Evolutionary conservation across 1,139 yeast species (phyloP), one percentile per base, ranked within the genome.

Genomic region (Chernovozyma aurita): DNA sequence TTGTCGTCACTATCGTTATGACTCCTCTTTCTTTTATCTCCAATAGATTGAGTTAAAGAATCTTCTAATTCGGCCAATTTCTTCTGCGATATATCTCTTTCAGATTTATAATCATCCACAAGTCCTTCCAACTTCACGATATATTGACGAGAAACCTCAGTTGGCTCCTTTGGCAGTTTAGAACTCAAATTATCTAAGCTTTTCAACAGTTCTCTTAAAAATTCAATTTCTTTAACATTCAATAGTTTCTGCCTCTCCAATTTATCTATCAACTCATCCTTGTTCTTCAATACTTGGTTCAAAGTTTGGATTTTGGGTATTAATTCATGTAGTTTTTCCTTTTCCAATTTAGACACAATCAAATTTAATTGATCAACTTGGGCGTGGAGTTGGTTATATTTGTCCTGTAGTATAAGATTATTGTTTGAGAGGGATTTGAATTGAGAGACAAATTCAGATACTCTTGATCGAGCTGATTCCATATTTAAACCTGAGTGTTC

Each of bases 191-290:
- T 50, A 40, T 68, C 71, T 38, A 62, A 42, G 40, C 58, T 59
- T 31, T 59, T 57, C 35, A 69, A 48, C 53, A 60, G 65, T 30
- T 66, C 70, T 42, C 87, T 63, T 38, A 85, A 59, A 40, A 79
- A 70, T 37, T 68, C 75, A 21, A 80, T 72, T 50, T 85, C 94
- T 43, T 76, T 77, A n/a, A 59, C 48, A n/a, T 79, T 73, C 32
- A 83, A 59, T 2, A 63, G 53, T 38, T 70, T 70, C 42, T 78
- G 82, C 38, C 76, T 70, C 39, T 79, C 79, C 17, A 78, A 53
- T 42, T 80, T 58, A 37, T 62, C 52, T 42, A 63, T 49, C 42
- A 63, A 38, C 40, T 57, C 61, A 41, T 61, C 56, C 53, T 57
- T 62, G 20, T 48, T 51, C 40, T 44, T 49, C 33, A 52, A 39